Base-by-base conservation (phyloP, 495 filamentous ascomycete genomes). In the Cladorrhinum samala region DNA sequence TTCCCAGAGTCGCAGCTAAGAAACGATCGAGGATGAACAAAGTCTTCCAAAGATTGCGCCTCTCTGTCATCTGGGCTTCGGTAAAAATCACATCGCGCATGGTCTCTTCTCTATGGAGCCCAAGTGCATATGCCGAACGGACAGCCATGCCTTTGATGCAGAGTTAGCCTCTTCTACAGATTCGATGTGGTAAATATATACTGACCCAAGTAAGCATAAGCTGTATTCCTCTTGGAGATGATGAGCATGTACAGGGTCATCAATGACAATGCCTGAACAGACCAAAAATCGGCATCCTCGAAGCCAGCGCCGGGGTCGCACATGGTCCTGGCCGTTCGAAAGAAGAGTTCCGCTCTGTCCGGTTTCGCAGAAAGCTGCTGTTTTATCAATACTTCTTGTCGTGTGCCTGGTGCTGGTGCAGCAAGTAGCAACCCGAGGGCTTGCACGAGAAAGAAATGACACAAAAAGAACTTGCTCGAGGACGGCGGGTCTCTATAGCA, bases 271-370 rank as follows among this genome's bases (percentile, higher is more conserved):
- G 80, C 80, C 52, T 84, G 82, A 46, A 85, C 70, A 19, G 79
- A 81, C 80, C 80, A 83, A 54, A 84, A 79, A 43, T 78, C 77
- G 41, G 73, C 77, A 65, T 85, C 80, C 62, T 85, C 82, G 43
- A 83, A 77, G 11, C 79, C 79, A n/a, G 69, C 67, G 1, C 71
- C 64, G 5, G 80, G 76, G 46, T 83, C 77, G 27, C 68, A 72
- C 44, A 83, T 68, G 45, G 69, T 72, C 57, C 76, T 79, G 19
- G 82, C 82, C 50, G 75, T 77, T 18, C 74, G 69, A 53, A 80
- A 85, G 64, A 83, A 84, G 17, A 80, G 57, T 46, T 84, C 82
- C 5, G 78, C 77, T 51, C 74, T 75, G 45, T 76, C 72, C n/a
- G 67, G 52, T 33, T 69, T 62, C 20, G 72, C 72, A 4, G 58